Percentiles rank a stretch among this genome's conserved stretches.
Conservation (phyloP, 139 green algal species). For the Chlorella sp. region DNA sequence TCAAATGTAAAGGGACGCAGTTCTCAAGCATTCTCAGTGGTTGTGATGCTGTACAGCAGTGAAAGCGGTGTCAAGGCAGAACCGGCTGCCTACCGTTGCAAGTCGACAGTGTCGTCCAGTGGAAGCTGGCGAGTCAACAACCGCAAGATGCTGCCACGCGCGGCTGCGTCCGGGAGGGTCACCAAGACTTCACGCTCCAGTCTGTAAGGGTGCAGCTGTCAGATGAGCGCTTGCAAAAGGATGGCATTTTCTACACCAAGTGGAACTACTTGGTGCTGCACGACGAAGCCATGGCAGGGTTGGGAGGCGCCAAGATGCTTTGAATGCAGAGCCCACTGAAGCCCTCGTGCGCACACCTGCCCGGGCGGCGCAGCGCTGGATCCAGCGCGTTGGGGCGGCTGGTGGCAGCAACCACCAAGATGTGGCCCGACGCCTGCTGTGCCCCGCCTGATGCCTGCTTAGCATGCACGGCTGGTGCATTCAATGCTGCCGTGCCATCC, state of each 20-base stretch:
- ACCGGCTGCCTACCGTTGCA: slow-evolving; percentile 39
- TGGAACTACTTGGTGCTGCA: too few species aligned
- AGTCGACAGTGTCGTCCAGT: slow-evolving; percentile 69
- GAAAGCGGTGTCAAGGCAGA: neutral
- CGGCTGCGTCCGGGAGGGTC: slow-evolving; percentile 2
- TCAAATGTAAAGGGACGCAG: too few species aligned
- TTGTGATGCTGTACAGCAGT: neutral
- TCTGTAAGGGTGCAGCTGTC: neutral
- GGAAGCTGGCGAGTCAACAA: slow-evolving; percentile 66
- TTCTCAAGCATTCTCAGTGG: too few species aligned
- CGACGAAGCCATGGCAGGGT: too few species aligned
- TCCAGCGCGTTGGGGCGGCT: slow-evolving; percentile 92
- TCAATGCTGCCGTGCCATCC: slow-evolving; percentile 67
- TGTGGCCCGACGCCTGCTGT: neutral
- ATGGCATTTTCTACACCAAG: too few species aligned
- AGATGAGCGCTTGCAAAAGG: too few species aligned
- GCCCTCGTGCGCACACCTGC: neutral
- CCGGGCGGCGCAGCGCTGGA: slow-evolving; percentile 2
- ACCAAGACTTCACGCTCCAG: slow-evolving; percentile 26
- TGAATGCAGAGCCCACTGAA: too few species aligned
- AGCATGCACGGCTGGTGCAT: neutral
- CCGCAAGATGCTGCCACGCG: slow-evolving; percentile 47
- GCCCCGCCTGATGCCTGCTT: neutral
- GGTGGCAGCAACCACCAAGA: slow-evolving; percentile 77
- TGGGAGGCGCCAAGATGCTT: too few species aligned